Base-by-base conservation (phyloP, 164 flowering plant genomes). In the Magnolia kwangsiensis region DNA sequence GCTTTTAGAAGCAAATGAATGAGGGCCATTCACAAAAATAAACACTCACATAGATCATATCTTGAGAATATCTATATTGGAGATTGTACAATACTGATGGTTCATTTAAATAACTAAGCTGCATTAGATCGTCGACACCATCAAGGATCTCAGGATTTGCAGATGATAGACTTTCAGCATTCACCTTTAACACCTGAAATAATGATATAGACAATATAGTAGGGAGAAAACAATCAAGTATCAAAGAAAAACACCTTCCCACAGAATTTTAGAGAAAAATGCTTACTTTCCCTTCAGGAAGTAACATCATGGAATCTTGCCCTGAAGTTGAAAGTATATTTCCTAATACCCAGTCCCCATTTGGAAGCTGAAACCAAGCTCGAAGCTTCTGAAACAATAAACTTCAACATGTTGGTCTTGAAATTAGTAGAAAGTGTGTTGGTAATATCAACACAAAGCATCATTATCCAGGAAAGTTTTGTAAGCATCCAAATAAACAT, bases 41-140 rank as follows among this genome's bases (percentile, higher is more conserved):
- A 71, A 51, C 24, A 84, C 98, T 89, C 84, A 96, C 99, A 85
- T 96, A 96, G 24, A 96, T 96, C 89, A 89, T 83, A 81, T 96
- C 88, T 78, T 84, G 88, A 67, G 89, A 79, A 81, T 96, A 96
- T 92, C 99, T 88, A 55, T 87, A 88, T 51, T 93, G 90, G 83
- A 96, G 95, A 85, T 96, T 93, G 87, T 91, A 92, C 82, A 96
- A 79, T 13, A 96, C 99, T 70, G 99, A 88, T 51, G 99, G 98
- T 77, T 96, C 99, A 85, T 90, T 90, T 74, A 96, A 83, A 84
- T 93, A 96, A 87, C 99, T 96, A 64, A 96, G 92, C 83, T 96
- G 99, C 98, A 96, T 91, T 45, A 96, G 97, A 84, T 96, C 95
- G 84, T 94, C 98, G 37, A 96, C 99, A 51, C 98, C 99, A 82